Percentiles rank a stretch among this genome's conserved stretches.
These are phyloP conservation scores for Colletotrichum simmondsii DNA, from an alignment of 2,329 filamentous ascomycete species.

Conservation along the genomic window DNA sequence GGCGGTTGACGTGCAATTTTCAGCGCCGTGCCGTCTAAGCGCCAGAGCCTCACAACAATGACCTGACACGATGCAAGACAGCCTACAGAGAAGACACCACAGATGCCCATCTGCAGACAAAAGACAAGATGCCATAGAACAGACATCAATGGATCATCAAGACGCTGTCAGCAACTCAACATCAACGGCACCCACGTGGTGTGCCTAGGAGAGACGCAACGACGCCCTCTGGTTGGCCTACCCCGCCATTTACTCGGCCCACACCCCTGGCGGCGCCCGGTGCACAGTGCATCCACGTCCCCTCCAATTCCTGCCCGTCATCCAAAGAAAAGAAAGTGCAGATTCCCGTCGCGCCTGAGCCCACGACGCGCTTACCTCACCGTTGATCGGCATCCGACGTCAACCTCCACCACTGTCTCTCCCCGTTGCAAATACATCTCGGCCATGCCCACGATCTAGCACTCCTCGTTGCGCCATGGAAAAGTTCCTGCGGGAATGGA, in stretches of 20 bases:
- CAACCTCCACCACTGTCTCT: background rate
- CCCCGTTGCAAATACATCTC: background rate
- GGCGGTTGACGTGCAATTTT: background rate
- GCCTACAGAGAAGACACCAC: too few species aligned
- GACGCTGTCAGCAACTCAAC: conserved; percentile 7
- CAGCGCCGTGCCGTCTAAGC: background rate
- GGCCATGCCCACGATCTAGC: conserved; percentile 24
- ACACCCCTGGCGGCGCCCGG: conserved; percentile 25
- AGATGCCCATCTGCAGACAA: background rate
- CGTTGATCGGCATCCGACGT: conserved; percentile 26
- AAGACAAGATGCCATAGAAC: background rate
- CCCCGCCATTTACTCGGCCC: conserved; percentile 35
- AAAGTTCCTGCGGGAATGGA: conserved; percentile 91
- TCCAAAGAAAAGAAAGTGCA: conserved; percentile 35
- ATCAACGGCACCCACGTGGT: conserved; percentile 25
- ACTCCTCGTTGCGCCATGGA: conserved; percentile 71
- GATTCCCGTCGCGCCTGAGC: background rate
- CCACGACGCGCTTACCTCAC: conserved; percentile 33
- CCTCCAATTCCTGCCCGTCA: conserved; percentile 27
- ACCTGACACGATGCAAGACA: background rate
- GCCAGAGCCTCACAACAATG: background rate
- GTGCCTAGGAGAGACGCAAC: conserved; percentile 9
- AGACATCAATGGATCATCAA: background rate
- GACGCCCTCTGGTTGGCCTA: conserved; percentile 29
- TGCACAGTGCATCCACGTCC: conserved; percentile 33